These are phyloP conservation scores for Garcia nutans DNA, from an alignment of 345 rosid genomes.

Conservation along the genomic window DNA sequence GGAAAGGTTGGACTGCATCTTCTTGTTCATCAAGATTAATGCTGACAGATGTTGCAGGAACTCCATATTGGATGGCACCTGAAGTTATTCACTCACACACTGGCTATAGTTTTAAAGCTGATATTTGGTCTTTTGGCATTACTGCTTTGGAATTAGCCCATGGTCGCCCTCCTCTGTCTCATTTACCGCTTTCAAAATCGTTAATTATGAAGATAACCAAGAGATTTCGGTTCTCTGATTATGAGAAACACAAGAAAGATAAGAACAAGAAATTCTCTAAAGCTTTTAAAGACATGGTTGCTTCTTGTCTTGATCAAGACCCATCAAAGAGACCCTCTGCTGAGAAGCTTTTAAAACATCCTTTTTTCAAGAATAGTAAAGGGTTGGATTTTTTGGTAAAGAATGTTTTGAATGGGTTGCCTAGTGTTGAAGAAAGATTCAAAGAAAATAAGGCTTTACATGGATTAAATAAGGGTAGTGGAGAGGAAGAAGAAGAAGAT, in stretches of 20 bases:
- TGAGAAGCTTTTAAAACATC: conserved; percentile 66
- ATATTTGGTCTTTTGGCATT: conserved; percentile 94
- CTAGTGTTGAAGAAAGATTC: conserved; percentile 68
- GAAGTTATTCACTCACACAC: conserved; percentile 92
- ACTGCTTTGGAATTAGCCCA: conserved; percentile 85
- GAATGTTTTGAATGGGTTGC: conserved; percentile 56
- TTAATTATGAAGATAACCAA: conserved; percentile 77
- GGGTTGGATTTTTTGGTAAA: conserved; percentile 59
- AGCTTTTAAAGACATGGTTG: conserved; percentile 82
- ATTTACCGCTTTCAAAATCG: conserved; percentile 74
- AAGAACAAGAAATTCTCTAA: conserved; percentile 64
- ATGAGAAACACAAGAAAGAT: conserved; percentile 46
- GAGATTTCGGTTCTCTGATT: conserved; percentile 68
- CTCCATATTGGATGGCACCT: conserved; percentile 98
- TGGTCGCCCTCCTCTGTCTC: conserved; percentile 79
- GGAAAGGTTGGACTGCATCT: conserved; percentile 11
- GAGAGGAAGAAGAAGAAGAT: conserved; percentile 26
- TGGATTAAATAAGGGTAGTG: conserved; percentile 12
- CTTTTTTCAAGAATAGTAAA: conserved; percentile 68
- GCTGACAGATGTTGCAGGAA: conserved; percentile 74
- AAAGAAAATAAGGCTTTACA: conserved; percentile 28
- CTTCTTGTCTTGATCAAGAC: conserved; percentile 72
- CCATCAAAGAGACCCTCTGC: conserved; percentile 76
- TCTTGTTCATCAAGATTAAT: conserved; percentile 39
- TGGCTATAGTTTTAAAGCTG: conserved; percentile 85